Percentiles rank a stretch among this genome's conserved stretches.
phyloP scores from a whole-genome alignment of 2,329 filamentous ascomycete species.

The Pseudogymnoascus sp. region DNA sequence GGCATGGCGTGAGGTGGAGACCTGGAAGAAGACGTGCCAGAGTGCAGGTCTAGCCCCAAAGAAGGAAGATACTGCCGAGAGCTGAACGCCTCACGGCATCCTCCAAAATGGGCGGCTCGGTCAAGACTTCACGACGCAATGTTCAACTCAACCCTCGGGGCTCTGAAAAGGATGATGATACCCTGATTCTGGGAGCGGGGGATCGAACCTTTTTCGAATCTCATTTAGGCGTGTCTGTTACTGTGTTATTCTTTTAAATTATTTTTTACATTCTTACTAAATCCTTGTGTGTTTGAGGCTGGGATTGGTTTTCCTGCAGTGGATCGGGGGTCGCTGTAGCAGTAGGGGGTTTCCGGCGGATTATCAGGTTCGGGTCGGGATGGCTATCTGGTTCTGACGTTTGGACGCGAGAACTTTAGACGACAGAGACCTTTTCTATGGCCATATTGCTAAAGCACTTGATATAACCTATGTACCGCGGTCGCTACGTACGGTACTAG shows the following conservation, averaged over 20 bases:
- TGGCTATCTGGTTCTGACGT: slow-evolving; percentile 8
- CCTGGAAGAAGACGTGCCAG: slow-evolving; percentile 65
- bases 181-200: background rate
- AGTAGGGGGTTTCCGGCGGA: slow-evolving; percentile 1
- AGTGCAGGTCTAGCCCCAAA: slow-evolving; percentile 46
- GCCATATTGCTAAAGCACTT: slow-evolving; percentile 4
- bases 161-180: slow-evolving; percentile 7
- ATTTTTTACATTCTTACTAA: slow-evolving; percentile 5
- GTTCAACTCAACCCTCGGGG: slow-evolving; percentile 6
- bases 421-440: slow-evolving; percentile 6
- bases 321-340: slow-evolving; percentile 3
- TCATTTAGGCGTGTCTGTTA: slow-evolving; percentile 2
- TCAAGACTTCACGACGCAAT: slow-evolving; percentile 7
- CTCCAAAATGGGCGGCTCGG: slow-evolving; percentile 20
- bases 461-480: slow-evolving; percentile 3
- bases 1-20: slow-evolving; percentile 68
- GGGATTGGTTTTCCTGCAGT: slow-evolving; percentile 1
- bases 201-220: background rate
- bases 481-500: background rate
- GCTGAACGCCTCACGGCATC: slow-evolving; percentile 17
- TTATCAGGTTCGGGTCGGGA: background rate
- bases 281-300: slow-evolving; percentile 5
- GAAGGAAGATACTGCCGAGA: slow-evolving; percentile 31
- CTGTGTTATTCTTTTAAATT: slow-evolving; percentile 7
- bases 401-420: slow-evolving; percentile 7